Evolutionary conservation across 805 yeast genomes (phyloP).

Genomic region (Pichia thaimueangensis): DNA sequence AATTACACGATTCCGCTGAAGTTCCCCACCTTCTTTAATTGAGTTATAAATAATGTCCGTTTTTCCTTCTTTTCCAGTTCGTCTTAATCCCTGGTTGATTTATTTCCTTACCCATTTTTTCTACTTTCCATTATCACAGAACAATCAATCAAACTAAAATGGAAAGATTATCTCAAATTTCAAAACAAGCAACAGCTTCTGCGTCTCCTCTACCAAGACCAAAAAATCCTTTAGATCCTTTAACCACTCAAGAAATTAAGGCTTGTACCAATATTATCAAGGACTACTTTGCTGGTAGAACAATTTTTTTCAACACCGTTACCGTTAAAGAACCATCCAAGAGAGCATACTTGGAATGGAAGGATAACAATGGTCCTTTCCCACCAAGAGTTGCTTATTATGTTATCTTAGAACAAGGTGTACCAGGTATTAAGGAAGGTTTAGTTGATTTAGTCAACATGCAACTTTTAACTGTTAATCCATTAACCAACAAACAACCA

Average conservation of each 20-base stretch:
- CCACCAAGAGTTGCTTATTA: slow-evolving; percentile 68
- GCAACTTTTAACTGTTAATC: slow-evolving; percentile 40
- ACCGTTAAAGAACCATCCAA: slow-evolving; percentile 69
- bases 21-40: background rate
- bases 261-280: slow-evolving; percentile 49
- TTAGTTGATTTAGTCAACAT: slow-evolving; percentile 50
- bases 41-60: background rate
- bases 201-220: slow-evolving; percentile 48
- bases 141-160: slow-evolving; percentile 24
- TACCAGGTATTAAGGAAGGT: slow-evolving; percentile 65
- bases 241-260: slow-evolving; percentile 55
- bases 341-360: slow-evolving; percentile 57
- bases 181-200: slow-evolving; percentile 54
- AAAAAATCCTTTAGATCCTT: slow-evolving; percentile 67
- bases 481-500: slow-evolving; percentile 62
- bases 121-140: background rate
- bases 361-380: slow-evolving; percentile 48
- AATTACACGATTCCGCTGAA: background rate
- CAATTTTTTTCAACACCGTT: slow-evolving; percentile 57
- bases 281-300: slow-evolving; percentile 38
- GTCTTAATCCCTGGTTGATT: background rate
- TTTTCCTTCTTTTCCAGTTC: too few species aligned
- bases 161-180: slow-evolving; percentile 64
- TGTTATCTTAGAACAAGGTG: slow-evolving; percentile 53
- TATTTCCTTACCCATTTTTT: background rate